A percentile compares a stretch with the other conserved stretches of the same genome.
phyloP scores from a whole-genome alignment of 2,329 filamentous ascomycete species.

The Xylaria sp. region DNA sequence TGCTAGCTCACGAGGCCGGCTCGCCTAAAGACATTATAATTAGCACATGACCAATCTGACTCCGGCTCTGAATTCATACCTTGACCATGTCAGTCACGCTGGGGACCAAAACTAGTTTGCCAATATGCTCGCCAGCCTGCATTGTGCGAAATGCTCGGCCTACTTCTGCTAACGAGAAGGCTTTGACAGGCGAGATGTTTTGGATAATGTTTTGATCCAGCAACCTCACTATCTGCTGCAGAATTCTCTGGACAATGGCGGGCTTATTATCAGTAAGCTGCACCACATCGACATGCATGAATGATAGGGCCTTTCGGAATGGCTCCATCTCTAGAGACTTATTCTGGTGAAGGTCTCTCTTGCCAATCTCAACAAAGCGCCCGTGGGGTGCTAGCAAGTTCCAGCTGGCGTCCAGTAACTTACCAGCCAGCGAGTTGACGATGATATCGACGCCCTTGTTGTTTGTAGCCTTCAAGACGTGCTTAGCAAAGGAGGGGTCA shows the following conservation, averaged over 20 bases:
- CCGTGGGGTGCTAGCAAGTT: slow-evolving; percentile 32
- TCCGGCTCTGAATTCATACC: not conserved
- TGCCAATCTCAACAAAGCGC: slow-evolving; percentile 39
- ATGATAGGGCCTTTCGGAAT: slow-evolving; percentile 25
- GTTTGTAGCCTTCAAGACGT: slow-evolving; percentile 21
- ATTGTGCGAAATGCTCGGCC: slow-evolving; percentile 54
- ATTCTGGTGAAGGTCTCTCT: slow-evolving; percentile 31
- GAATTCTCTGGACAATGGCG: slow-evolving; percentile 8
- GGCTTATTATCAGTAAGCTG: slow-evolving; percentile 16
- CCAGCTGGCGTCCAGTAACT: slow-evolving; percentile 30
- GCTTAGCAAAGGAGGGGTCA: slow-evolving; percentile 33
- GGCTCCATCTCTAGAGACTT: slow-evolving; percentile 27
- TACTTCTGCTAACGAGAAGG: slow-evolving; percentile 42
- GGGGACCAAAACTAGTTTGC: slow-evolving; percentile 51
- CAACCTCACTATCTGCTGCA: slow-evolving; percentile 22
- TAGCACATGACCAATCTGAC: not conserved
- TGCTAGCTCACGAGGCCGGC: slow-evolving; percentile 3
- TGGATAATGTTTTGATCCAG: slow-evolving; percentile 19
- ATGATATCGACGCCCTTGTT: slow-evolving; percentile 39
- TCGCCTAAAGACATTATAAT: slow-evolving; percentile 14
- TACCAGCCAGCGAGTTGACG: slow-evolving; percentile 39
- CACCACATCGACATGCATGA: slow-evolving; percentile 15
- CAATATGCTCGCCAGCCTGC: slow-evolving; percentile 54
- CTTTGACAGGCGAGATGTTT: slow-evolving; percentile 44
- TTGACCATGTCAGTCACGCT: slow-evolving; percentile 15